Evolutionary conservation across 495 filamentous ascomycete genomes (phyloP), one percentile per base, ranked within the genome.

Genomic region (Podospora didyma): DNA sequence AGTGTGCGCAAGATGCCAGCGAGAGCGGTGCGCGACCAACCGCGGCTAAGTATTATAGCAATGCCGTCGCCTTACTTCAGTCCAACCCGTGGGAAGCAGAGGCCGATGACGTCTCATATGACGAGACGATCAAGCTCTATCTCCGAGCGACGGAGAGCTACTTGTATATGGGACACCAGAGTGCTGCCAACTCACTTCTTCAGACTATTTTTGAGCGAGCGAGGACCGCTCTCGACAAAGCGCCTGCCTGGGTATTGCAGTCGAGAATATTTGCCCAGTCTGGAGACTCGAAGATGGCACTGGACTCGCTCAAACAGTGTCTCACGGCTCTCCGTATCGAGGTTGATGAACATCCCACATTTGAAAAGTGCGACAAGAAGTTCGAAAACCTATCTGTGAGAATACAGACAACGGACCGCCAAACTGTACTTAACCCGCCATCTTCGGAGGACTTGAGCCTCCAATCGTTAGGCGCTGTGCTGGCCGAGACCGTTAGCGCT

Each of bases 1-100:
- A 89, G 46, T 87, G 88, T 54, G 92, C 89, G 2, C 83, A 86
- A 54, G 84, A 77, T 16, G 89, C 91, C 10, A 79, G 86, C 22
- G 88, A 92, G 60, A 89, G 86, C 48, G 90, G 92, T 23, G 91
- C 90, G 17, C 79, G 87, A 44, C 83, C 86, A 5, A 89, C 88
- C 7, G 90, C 89, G 2, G 79, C 89, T 28, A 87, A 84, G 71
- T 95, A 91, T 66, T 92, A 86, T 70, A 79, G 81, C 31, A 80
- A 82, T 61, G 89, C 88, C 56, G 80, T 95, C 48, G 77, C 76
- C n/a, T 77, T 96, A 24, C 80, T 96, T 22, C 90, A 94, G 65
- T 73, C 84, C 17, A 71, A 89, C 53, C 86, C 88, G 1, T 96
- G 92, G 92, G 78, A 82, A 54, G 87, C 89, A 23, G 75, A 74